Conservation (phyloP, 208 protist species). For the Trypanosoma caninum region DNA sequence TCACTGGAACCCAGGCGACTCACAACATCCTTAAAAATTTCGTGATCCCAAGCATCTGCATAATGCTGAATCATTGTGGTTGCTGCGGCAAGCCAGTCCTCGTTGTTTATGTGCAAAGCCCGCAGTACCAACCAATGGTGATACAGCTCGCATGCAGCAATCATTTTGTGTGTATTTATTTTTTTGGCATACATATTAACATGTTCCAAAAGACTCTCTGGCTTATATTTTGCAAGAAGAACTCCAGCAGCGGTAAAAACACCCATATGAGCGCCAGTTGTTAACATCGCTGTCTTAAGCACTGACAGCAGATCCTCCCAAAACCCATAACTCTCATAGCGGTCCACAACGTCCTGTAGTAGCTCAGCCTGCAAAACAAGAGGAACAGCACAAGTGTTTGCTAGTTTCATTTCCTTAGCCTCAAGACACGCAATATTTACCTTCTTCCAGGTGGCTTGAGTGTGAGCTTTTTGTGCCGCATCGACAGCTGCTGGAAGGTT, state of each 20-base stretch:
- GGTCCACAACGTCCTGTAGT: constrained; percentile 91
- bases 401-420: constrained; percentile 97
- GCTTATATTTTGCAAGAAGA: constrained; percentile 98
- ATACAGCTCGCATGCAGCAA: constrained; percentile 92
- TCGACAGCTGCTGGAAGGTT: constrained; percentile 97
- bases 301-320: constrained; percentile 96
- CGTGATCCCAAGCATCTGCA: constrained; percentile 96
- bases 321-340: constrained; percentile 87
- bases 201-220: constrained; percentile 99
- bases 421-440: constrained; percentile 98
- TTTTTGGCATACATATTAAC: constrained; percentile 96
- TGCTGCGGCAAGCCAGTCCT: constrained; percentile 98
- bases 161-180: constrained; percentile 98
- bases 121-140: constrained; percentile 96
- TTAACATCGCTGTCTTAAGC: constrained; percentile 92
- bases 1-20: constrained; percentile 95
- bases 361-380: constrained; percentile 98
- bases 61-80: constrained; percentile 98
- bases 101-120: constrained; percentile 97
- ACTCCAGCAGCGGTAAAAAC: constrained; percentile 99
- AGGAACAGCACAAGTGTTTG: constrained; percentile 96
- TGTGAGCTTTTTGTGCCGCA: constrained; percentile 98
- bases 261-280: constrained; percentile 97
- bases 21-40: constrained; percentile 97
- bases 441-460: constrained; percentile 95